These are phyloP conservation scores for Reutealis trisperma DNA, from an alignment of 345 rosid genomes.

Conservation along the genomic window DNA sequence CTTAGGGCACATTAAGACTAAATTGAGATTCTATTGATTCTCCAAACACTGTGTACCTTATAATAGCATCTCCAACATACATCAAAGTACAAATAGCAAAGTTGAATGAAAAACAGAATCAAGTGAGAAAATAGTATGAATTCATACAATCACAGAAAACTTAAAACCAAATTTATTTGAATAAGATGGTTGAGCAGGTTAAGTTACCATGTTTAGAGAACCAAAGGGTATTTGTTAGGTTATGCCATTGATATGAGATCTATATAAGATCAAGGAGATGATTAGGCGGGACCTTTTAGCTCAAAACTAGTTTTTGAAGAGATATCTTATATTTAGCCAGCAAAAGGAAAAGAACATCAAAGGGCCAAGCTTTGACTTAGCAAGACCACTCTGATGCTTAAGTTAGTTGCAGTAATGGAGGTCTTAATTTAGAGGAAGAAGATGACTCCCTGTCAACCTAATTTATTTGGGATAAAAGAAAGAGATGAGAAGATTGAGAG, in stretches of 20 bases:
- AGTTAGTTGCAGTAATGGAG: no score
- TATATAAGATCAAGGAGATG: no score
- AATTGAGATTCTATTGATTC: constrained; percentile 71
- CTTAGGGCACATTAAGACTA: constrained; percentile 85
- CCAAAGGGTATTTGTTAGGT: constrained; percentile 66
- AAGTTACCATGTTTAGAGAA: constrained; percentile 69
- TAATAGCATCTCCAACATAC: constrained; percentile 81
- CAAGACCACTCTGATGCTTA: no score
- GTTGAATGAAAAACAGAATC: constrained; percentile 38
- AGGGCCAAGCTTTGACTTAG: no score
- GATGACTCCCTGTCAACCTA: no score
- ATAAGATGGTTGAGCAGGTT: not conserved
- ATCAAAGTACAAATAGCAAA: constrained; percentile 64
- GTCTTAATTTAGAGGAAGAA: no score
- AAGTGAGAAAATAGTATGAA: not conserved
- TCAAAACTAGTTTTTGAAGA: no score
- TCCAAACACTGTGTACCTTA: constrained; percentile 94
- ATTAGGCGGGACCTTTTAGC: no score
- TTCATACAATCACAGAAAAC: not conserved
- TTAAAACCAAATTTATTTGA: not conserved
- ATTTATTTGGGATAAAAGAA: no score
- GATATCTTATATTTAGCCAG: no score
- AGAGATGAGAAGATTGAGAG: no score
- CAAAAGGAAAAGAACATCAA: no score
- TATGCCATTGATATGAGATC: constrained; percentile 87